Base-by-base conservation (phyloP, 78 protist genomes). In the Monosiga brevicollis region DNA sequence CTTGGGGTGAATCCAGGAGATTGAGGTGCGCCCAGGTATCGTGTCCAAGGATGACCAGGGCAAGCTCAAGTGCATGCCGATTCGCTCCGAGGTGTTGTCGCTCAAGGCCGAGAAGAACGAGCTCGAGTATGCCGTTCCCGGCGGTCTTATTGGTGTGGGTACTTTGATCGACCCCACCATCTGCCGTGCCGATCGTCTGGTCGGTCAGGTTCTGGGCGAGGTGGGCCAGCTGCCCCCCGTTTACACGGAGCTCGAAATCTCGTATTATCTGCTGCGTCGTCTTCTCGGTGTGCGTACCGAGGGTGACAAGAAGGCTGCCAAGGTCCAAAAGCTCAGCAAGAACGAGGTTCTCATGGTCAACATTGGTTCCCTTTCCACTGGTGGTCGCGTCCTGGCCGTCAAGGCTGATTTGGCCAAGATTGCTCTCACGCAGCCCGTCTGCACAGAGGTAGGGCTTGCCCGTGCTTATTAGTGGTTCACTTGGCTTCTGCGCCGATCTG, bases 141-240 rank as follows among this genome's bases (percentile, higher is more conserved):
- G 99, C 29, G 99, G 99, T 32, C 85, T 99, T 70, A 98, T 99
- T 86, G 99, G 99, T 86, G 70, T 99, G 32, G 99, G 99, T 42
- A 98, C 99, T 43, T 79, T 86, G 79, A 95, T 99, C 86, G 99
- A 99, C 91, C 99, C 99, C 71, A 88, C 94, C 9, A 92, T 94
- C 72, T 94, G 98, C 76, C 91, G 99, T 34, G 96, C 97, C 29
- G 99, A 99, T 77, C 93, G 98, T 24, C 90, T 98, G 25, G 99
- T 97, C 55, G 99, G 99, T 32, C 79, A 87, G 79, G 98, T 97
- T 72, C 89, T 96, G 78, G 99, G 99, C 54, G 77, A 80, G 0
- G 94, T 85, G 22, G 97, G 96, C 25, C 73, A 78, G n/a, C 91
- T 98, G 70, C 99, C 99, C 36, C 88, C 80, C 29, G 90, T 96